Conservation (phyloP, 441 rosid species). For the Biscutella laevigata region DNA sequence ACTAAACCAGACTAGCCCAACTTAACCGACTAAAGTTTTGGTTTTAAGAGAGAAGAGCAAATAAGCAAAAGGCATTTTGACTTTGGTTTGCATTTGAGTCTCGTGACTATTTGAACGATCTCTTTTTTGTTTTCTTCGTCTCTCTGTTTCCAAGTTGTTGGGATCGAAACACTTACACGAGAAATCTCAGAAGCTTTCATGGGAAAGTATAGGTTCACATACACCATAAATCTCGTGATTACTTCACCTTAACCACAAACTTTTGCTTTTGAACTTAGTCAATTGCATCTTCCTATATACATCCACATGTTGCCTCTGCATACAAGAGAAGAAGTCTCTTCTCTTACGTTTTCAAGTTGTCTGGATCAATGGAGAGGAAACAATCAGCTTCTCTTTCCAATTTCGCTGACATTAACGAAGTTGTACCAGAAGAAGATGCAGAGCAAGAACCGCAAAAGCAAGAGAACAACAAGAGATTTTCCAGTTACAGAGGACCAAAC, state of each 20-base stretch:
- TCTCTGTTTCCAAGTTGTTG: slow-evolving; percentile 20
- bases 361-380: slow-evolving; percentile 30
- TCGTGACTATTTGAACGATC: slow-evolving; percentile 19
- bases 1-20: background rate
- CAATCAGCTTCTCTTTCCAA: slow-evolving; percentile 26
- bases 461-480: slow-evolving; percentile 21
- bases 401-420: slow-evolving; percentile 64
- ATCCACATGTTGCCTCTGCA: slow-evolving; percentile 12
- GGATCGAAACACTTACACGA: slow-evolving; percentile 34
- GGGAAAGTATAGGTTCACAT: slow-evolving; percentile 29
- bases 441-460: slow-evolving; percentile 24
- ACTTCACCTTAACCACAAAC: slow-evolving; percentile 17
- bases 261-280: background rate
- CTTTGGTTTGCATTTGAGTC: slow-evolving; percentile 14
- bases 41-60: background rate
- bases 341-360: background rate
- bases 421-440: slow-evolving; percentile 38
- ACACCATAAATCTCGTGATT: slow-evolving; percentile 12
- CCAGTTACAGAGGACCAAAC: slow-evolving; percentile 21
- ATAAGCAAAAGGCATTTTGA: background rate
- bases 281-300: slow-evolving; percentile 19
- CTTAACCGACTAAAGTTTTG: background rate
- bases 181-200: slow-evolving; percentile 33
- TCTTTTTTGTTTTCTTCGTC: background rate
- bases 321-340: background rate